phyloP scores from a whole-genome alignment of 768 basidiomycete species.

The Megacollybia marginata region DNA sequence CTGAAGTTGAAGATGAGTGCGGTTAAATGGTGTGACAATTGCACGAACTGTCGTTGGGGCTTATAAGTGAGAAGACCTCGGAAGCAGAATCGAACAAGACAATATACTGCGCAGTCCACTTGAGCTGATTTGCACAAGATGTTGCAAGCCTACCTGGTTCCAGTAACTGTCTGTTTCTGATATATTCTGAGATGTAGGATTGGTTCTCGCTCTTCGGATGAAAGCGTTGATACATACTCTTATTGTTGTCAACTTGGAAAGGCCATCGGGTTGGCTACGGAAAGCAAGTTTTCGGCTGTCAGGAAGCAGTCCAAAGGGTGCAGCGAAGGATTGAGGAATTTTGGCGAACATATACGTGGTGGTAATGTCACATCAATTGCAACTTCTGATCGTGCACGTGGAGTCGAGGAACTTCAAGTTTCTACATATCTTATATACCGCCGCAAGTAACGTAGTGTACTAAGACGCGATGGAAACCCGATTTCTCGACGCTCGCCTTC shows the following conservation, averaged over 20 bases:
- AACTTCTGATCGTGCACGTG: too few relatives aligned
- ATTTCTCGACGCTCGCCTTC: too few relatives aligned
- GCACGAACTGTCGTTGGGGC: conserved; percentile 73
- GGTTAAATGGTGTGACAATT: conserved; percentile 2
- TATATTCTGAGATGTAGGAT: conserved; percentile 43
- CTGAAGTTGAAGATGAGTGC: conserved; percentile 28
- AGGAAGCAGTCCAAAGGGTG: conserved; percentile 70
- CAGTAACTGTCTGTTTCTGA: conserved; percentile 74
- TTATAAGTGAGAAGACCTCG: conserved; percentile 86
- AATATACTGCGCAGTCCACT: conserved; percentile 51
- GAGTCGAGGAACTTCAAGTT: too few relatives aligned
- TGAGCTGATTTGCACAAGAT: not conserved
- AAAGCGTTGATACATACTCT: conserved; percentile 45
- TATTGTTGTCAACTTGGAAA: conserved; percentile 63
- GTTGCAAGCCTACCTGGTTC: conserved; percentile 60
- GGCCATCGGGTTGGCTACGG: conserved; percentile 73
- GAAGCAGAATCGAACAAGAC: conserved; percentile 83
- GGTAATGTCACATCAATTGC: too few relatives aligned
- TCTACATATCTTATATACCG: too few relatives aligned
- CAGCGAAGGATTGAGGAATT: conserved; percentile 63
- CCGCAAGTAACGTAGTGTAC: too few relatives aligned
- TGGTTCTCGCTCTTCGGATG: not conserved
- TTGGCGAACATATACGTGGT: conserved; percentile 50
- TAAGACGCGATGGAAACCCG: too few relatives aligned
- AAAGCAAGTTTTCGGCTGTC: conserved; percentile 90